A percentile compares a stretch with the other conserved stretches of the same genome.
Evolutionary conservation across 1,284 basidiomycete genomes (phyloP).

Genomic region (Ceratobasidium sp.): DNA sequence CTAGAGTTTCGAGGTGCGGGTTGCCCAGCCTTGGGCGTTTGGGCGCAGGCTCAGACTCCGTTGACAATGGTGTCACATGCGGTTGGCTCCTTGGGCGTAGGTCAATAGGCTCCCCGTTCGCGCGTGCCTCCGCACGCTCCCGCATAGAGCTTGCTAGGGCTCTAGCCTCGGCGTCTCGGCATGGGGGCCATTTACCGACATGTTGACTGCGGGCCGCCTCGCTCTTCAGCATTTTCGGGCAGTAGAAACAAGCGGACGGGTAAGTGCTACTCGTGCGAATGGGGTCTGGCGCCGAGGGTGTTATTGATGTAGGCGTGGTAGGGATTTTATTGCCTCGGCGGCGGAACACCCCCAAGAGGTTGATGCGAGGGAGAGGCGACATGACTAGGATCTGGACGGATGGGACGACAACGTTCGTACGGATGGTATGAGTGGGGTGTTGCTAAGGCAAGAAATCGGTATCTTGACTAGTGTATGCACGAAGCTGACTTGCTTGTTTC

Average conservation of each 20-base stretch:
- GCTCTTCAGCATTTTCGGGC: not conserved
- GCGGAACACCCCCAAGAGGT: no score
- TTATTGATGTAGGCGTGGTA: not conserved
- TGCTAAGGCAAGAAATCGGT: no score
- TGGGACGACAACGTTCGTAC: no score
- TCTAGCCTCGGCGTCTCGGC: not conserved
- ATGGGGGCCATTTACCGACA: not conserved
- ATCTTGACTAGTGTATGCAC: no score
- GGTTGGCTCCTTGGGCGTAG: not conserved
- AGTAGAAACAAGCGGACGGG: not conserved
- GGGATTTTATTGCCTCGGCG: no score
- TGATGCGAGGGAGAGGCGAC: no score
- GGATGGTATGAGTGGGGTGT: no score
- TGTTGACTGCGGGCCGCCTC: not conserved
- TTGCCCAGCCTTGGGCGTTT: not conserved
- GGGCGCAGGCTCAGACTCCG: not conserved
- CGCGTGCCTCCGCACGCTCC: not conserved
- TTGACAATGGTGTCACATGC: no score
- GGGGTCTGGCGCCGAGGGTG: not conserved
- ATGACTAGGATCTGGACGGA: not conserved
- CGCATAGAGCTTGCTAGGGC: not conserved
- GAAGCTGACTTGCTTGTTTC: no score
- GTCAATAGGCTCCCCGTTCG: not conserved
- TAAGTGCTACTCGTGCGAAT: not conserved
- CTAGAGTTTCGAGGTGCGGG: no score